Evolutionary conservation across 352 stramenopile genomes (phyloP), one percentile per base, ranked within the genome.

Genomic region (Phytopythium mirpurense): DNA sequence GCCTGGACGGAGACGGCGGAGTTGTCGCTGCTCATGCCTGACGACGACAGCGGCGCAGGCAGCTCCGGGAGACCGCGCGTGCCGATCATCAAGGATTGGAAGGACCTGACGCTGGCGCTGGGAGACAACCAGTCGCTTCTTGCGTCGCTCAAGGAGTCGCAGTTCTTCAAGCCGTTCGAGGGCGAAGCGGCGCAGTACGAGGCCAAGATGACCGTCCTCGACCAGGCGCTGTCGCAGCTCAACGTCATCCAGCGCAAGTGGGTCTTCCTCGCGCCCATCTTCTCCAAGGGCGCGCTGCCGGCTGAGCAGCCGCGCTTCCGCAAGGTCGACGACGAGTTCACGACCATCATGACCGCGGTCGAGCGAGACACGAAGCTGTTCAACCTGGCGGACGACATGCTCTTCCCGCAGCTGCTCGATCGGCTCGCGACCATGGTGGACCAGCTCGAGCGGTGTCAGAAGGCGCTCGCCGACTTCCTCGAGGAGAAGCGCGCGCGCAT

Each of bases 251-350:
- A 98, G 68, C 81, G 95, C 42, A 97, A 97, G 63, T 98, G 95
- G 95, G 81, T 98, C 29, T 98, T 98, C 59, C 78, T 98, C 15
- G 95, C 98, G 51, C 94, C 95, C 2, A 98, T 98, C 54, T 98
- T 98, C 63, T 86, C 76, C 4, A 94, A 95, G 55, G 91, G 93
- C n/a, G 87, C 91, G 3, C 72, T 98, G 16, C 94, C 95, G 0
- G 83, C 77, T 0, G 95, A 98, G 60, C 79, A 95, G 42, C 79
- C 64, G 23, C 78, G 90, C 8, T 98, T 98, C 60, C 74, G 83
- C 46, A 74, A 86, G 11, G 89, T 98, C 11, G 93, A 98, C 60
- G 90, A 97, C 15, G 81, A 97, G 37, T 98, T 98, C 54, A 86
- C 83, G 0, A 78, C 94, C 38, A 97, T 98, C 55, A 98, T 98